Evolutionary conservation across 139 green algal genomes (phyloP).

Genomic region (Haematococcus sp.): DNA sequence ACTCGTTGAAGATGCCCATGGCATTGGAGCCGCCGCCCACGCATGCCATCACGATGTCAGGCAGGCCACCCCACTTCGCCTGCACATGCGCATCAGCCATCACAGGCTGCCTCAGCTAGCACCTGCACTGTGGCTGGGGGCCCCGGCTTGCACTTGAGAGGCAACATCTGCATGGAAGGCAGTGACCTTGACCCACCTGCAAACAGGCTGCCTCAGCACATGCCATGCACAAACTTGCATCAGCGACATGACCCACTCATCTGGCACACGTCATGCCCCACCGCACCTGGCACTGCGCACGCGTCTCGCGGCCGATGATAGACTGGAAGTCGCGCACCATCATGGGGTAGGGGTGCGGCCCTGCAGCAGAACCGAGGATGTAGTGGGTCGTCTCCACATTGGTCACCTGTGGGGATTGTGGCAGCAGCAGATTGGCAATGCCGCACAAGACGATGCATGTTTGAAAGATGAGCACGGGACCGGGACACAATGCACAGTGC

Average conservation of each 20-base stretch:
- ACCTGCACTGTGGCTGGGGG: too few relatives aligned
- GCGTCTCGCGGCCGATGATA: conserved; percentile 90
- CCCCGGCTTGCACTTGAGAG: conserved; percentile 70
- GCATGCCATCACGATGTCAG: conserved; percentile 96
- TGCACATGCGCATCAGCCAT: too few relatives aligned
- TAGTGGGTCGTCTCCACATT: conserved; percentile 99
- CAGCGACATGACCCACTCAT: too few relatives aligned
- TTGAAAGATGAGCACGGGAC: too few relatives aligned
- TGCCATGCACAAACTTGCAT: background rate
- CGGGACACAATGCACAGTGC: too few relatives aligned
- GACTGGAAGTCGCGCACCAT: conserved; percentile 95
- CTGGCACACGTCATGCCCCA: too few relatives aligned
- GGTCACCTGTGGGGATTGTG: conserved; percentile 48
- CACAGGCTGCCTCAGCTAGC: background rate
- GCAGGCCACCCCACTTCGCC: conserved; percentile 83
- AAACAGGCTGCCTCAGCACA: background rate
- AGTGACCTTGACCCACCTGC: background rate
- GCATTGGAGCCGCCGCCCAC: conserved; percentile 97
- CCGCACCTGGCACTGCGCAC: conserved; percentile 30
- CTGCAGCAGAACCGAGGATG: conserved; percentile 95
- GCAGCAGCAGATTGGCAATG: background rate
- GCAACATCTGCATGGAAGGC: background rate
- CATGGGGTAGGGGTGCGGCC: conserved; percentile 98
- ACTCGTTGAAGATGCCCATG: conserved; percentile 99
- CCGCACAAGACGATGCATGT: background rate